phyloP scores from a whole-genome alignment of 2,329 filamentous ascomycete species.

The Sporothrix curviconia region DNA sequence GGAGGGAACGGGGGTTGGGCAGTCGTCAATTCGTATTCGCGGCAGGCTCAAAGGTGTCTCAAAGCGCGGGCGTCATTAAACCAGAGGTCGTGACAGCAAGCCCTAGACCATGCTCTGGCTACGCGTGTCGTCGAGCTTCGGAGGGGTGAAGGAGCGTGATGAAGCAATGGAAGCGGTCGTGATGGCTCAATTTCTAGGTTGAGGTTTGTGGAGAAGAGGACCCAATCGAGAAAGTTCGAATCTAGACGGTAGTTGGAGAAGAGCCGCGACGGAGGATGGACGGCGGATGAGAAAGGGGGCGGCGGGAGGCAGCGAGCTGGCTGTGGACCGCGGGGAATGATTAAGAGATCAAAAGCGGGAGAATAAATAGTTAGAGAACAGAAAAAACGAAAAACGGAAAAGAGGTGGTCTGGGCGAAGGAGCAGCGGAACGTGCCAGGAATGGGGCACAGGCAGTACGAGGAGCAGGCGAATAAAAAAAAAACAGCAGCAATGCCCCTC shows the following conservation, averaged over 20 bases:
- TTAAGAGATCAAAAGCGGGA: not conserved
- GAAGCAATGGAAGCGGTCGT: not conserved
- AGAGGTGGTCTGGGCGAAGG: too few species aligned
- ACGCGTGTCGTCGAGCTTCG: not conserved
- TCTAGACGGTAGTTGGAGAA: not conserved
- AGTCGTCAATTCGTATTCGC: not conserved
- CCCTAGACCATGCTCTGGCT: constrained; percentile 12
- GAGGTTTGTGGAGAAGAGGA: not conserved
- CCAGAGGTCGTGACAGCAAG: constrained; percentile 1
- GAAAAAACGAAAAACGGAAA: not conserved
- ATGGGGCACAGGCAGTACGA: too few species aligned
- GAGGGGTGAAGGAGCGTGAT: not conserved
- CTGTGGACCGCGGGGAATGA: not conserved
- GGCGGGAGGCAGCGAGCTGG: not conserved
- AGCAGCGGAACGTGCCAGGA: too few species aligned
- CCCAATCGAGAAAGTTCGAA: not conserved
- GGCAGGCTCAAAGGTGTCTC: not conserved
- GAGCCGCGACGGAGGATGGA: not conserved
- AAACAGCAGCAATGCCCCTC: not conserved
- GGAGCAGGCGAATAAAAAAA: too few species aligned
- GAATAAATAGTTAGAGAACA: not conserved
- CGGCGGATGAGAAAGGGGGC: not conserved
- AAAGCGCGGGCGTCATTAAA: constrained; percentile 8
- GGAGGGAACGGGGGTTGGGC: not conserved
- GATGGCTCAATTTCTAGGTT: not conserved